Evolutionary conservation across 2,329 filamentous ascomycete species (phyloP), one percentile per base, ranked within the genome.

Genomic region (Clonostachys sp.): DNA sequence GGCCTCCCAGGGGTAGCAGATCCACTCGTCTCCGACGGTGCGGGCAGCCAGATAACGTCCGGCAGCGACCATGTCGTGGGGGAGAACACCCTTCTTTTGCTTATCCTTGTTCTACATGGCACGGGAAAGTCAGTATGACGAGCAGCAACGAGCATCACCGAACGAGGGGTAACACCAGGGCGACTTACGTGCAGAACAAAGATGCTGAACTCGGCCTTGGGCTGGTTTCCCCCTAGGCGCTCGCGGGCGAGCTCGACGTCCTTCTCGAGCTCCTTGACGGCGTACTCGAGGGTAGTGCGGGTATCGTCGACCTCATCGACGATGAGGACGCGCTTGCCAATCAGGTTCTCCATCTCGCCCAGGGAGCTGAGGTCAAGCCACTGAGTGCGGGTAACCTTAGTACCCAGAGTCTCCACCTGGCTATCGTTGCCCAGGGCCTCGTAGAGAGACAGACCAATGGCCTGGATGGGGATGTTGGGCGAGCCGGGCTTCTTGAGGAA

Each of bases 1-100:
- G 41, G 94, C 94, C 74, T 97, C 94, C 94, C 94, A 99, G 14
- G 94, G 94, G 72, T 99, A 99, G 78, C 90, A 95, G 66, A 97
- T 97, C 94, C 94, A 99, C 55, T 91, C 86, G 70, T 99, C 92
- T n/a, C 80, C 81, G 34, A 95, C 88, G 6, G 92, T 97, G 62
- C 86, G 77, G 18, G 94, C 90, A 18, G 94, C 94, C 56, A 87
- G 70, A 71, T 99, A 99, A 59, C 86, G 78, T 48, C 80, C 48
- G 24, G 43, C 80, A 47, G 83, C 71, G 54, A 92, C 75, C 80
- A 97, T 90, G 36, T 90, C 84, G 17, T 81, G 61, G 12, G 94
- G 91, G 48, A 99, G 77, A 17, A 71, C 72, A 46, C 94, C 94
- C 79, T 96, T 96, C 84, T 99, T 99, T 47, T 73, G 55, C 81